Evolutionary conservation across 1,284 basidiomycete species (phyloP).

Genomic region (Cryptococcus hybrid): DNA sequence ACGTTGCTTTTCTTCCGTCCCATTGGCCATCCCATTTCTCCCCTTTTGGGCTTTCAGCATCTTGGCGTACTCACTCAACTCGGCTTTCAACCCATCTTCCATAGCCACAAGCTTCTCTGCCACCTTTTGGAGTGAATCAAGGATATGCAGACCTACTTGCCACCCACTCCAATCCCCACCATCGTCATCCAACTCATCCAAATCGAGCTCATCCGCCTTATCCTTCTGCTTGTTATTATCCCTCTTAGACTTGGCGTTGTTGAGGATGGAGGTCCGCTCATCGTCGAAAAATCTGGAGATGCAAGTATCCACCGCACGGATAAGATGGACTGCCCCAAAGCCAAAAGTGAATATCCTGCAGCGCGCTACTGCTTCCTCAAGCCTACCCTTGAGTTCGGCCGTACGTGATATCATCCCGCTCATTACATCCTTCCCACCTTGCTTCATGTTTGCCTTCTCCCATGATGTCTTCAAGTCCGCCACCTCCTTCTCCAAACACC

Average conservation of each 20-base stretch:
- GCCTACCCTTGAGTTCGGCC: constrained; percentile 67
- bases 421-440: constrained; percentile 12
- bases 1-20: constrained; percentile 61
- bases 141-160: constrained; percentile 74
- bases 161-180: constrained; percentile 82
- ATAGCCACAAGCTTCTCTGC: constrained; percentile 65
- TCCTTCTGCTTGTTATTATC: neutral
- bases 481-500: constrained; percentile 62
- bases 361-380: constrained; percentile 72
- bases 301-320: constrained; percentile 69
- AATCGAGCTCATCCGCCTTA: constrained; percentile 34
- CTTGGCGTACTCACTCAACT: neutral
- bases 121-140: constrained; percentile 70
- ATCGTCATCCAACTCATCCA: constrained; percentile 65
- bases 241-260: constrained; percentile 7
- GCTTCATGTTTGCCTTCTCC: neutral
- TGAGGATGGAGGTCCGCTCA: constrained; percentile 51
- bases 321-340: constrained; percentile 69
- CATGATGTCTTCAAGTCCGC: constrained; percentile 44
- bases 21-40: constrained; percentile 33
- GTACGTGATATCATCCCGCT: constrained; percentile 68
- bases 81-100: constrained; percentile 59
- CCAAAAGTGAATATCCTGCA: constrained; percentile 82
- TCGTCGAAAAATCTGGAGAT: constrained; percentile 65
- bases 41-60: constrained; percentile 3